phyloP scores from a whole-genome alignment of 352 stramenopile species.

The Phytophthora chlamydospora region DNA sequence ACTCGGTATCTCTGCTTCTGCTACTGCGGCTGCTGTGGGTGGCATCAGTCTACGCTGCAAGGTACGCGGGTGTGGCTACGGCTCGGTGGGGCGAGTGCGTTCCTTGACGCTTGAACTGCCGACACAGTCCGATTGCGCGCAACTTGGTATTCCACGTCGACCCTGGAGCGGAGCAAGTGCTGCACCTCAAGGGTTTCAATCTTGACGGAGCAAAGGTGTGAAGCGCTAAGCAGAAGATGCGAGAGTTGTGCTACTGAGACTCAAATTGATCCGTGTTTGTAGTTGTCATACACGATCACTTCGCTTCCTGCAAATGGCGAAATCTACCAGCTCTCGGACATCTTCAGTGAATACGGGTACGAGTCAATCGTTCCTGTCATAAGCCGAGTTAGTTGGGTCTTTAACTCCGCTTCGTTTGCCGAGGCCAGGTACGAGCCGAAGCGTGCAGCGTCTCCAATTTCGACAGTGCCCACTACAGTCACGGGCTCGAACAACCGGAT shows the following conservation, averaged over 20 bases:
- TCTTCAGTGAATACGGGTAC: conserved; percentile 90
- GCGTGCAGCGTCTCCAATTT: conserved; percentile 59
- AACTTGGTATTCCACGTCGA: conserved; percentile 81
- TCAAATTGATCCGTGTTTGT: background rate
- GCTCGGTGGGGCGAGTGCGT: background rate
- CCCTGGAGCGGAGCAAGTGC: conserved; percentile 71
- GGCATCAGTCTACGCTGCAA: conserved; percentile 11
- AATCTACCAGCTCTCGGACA: conserved; percentile 90
- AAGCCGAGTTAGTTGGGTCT: background rate
- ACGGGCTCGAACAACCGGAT: conserved; percentile 88
- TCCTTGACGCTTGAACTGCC: background rate
- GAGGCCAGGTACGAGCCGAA: conserved; percentile 82
- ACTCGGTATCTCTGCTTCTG: conserved; percentile 1
- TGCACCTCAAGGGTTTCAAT: conserved; percentile 87
- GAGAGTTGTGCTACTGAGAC: background rate
- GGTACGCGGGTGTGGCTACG: conserved; percentile 11
- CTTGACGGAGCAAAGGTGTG: conserved; percentile 49
- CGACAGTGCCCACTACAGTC: conserved; percentile 56
- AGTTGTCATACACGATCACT: conserved; percentile 84
- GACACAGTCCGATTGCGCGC: conserved; percentile 56
- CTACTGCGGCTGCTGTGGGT: conserved; percentile 16
- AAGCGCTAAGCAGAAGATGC: background rate
- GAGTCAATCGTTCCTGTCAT: background rate
- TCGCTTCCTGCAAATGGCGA: conserved; percentile 80
- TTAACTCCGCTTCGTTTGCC: background rate